Evolutionary conservation across 2,329 filamentous ascomycete species (phyloP), one percentile per base, ranked within the genome.

Genomic region (Sclerotiophoma versabilis): DNA sequence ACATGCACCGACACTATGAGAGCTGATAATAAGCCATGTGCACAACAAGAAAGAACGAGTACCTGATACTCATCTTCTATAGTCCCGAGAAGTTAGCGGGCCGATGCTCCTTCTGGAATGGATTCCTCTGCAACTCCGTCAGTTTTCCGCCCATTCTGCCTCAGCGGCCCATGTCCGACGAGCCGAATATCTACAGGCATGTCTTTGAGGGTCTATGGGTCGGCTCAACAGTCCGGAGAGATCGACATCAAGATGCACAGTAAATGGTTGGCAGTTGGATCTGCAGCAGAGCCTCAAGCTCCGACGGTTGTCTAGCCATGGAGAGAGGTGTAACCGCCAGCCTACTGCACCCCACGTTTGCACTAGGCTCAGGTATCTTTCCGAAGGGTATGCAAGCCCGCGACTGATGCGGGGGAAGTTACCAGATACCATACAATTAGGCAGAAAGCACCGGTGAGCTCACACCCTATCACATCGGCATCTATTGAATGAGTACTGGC

Each of bases 201-300:
- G n/a, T 15, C 6, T 27, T 14, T 12, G 5, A 20, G 29, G 10
- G 25, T n/a, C 26, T 12, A 34, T 26, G 29, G 27, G 27, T 12
- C n/a, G 11, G 22, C 20, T 20, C 27, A 29, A 33, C 37, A 41
- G n/a, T 12, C 27, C 10, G 15, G n/a, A 26, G n/a, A 39, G 42
- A 52, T 41, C 49, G 22, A 46, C 41, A 23, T 23, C 6, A 7
- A 27, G 14, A 23, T 12, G 17, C 14, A 8, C 6, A 30, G 15
- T 42, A 29, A 44, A 32, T 44, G 48, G 48, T 17, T 11, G 11
- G 12, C 12, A 33, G 22, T 39, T 27, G 29, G 36, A 19, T n/a
- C 25, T 38, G 39, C 25, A 50, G 25, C 39, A 51, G 48, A 44
- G 33, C 41, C 39, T 44, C 33, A 33, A 11, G 17, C 15, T 19